Evolutionary conservation across 1,284 basidiomycete species (phyloP).

Genomic region (Singerocomus inundabilis): DNA sequence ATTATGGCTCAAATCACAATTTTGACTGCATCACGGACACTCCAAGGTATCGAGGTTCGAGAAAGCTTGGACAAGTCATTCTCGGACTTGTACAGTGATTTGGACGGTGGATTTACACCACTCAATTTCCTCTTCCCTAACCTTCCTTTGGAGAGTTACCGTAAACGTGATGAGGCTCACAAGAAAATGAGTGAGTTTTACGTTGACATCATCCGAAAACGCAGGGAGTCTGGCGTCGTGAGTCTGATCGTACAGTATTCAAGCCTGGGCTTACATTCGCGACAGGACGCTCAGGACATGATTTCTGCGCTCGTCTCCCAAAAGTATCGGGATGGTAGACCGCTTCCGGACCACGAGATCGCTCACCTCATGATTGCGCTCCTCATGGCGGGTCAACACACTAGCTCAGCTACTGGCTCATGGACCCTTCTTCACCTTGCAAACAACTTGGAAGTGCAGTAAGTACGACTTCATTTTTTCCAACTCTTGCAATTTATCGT

Average conservation of each 20-base stretch:
- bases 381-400: constrained; percentile 98
- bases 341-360: constrained; percentile 86
- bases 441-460: constrained; percentile 75
- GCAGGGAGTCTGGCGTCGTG: constrained; percentile 55
- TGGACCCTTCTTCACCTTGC: constrained; percentile 95
- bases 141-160: constrained; percentile 88
- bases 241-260: constrained; percentile 7
- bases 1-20: constrained; percentile 93
- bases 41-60: constrained; percentile 92
- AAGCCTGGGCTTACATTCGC: constrained; percentile 1
- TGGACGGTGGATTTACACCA: constrained; percentile 92
- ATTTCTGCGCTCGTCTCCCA: constrained; percentile 86
- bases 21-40: constrained; percentile 87
- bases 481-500: not conserved
- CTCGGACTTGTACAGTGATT: constrained; percentile 83
- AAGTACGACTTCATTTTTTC: constrained; percentile 32
- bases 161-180: constrained; percentile 85
- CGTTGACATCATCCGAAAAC: constrained; percentile 80
- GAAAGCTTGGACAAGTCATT: constrained; percentile 79
- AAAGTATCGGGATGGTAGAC: constrained; percentile 82
- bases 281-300: constrained; percentile 84
- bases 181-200: constrained; percentile 96
- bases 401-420: constrained; percentile 86
- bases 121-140: constrained; percentile 95
- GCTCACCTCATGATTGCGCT: constrained; percentile 97